Evolutionary conservation across 208 protist species (phyloP).

Genomic region (Entamoeba nuttalli): DNA sequence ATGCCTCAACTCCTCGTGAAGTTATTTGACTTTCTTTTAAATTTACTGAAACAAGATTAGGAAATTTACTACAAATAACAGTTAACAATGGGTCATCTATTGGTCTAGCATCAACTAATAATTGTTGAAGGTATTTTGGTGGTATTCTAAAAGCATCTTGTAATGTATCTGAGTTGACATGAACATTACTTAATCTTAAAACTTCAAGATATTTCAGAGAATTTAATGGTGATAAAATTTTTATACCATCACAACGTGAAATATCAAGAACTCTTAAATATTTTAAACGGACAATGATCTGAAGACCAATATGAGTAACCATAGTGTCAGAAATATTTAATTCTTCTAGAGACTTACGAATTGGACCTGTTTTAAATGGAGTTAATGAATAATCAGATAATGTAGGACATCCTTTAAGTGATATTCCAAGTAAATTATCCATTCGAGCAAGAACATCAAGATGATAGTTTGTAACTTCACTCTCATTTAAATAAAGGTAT

Average conservation of each 20-base stretch:
- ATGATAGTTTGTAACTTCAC: neutral
- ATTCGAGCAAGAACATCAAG: neutral
- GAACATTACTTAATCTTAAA: neutral
- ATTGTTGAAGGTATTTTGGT: neutral
- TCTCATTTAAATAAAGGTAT: neutral
- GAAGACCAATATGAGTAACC: neutral
- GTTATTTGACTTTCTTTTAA: neutral
- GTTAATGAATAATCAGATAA: neutral
- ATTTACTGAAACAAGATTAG: neutral
- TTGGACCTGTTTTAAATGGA: neutral
- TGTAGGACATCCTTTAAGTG: neutral
- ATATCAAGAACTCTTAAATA: neutral
- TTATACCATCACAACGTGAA: neutral
- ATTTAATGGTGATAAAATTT: neutral
- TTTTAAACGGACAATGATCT: neutral
- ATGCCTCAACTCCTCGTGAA: neutral
- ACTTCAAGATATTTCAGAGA: neutral
- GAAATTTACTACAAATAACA: neutral
- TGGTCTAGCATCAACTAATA: neutral
- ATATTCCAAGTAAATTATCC: neutral
- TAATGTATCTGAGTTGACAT: neutral
- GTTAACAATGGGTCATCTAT: neutral
- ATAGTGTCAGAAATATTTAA: neutral
- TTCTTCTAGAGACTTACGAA: neutral
- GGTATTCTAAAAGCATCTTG: neutral